Evolutionary conservation across 2,329 filamentous ascomycete genomes (phyloP), one percentile per base, ranked within the genome.

Genomic region (Aspergillus ochraceus): DNA sequence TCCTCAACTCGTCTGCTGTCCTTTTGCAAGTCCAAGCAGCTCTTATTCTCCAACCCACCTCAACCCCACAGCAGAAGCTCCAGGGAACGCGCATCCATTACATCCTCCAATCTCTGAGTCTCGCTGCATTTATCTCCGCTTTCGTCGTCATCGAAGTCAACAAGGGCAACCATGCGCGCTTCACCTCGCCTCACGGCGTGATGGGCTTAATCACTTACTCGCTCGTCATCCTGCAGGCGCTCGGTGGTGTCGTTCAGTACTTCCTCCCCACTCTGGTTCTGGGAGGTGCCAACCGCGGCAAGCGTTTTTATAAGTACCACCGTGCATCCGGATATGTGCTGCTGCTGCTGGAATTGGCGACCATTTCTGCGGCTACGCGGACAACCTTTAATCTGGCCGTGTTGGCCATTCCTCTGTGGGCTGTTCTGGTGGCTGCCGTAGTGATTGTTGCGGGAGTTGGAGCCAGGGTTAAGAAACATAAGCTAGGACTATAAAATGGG

Each of bases 281-380:
- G 68, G 93, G 93, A 5, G 87, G 91, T 58, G 87, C 89, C 63
- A 88, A 91, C 26, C 87, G 87, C 3, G 94, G 92, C 20, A 96
- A 93, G 83, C 82, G 82, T 24, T 75, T 97, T 47, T 98, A 94
- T 83, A 97, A 96, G 77, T 97, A 93, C 70, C 95, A 98, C 75
- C 86, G 94, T 30, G 78, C 84, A 56, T 84, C 82, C 22, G 95
- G 94, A 2, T 98, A 99, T 72, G 65, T 86, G 8, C 79, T 93
- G 60, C 77, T 94, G 56, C 70, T 88, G 54, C 69, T 96, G 68
- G 82, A 94, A 62, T 77, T 96, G 62, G 86, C 85, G 10, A 95
- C 93, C 0, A 84, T 96, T 45, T 80, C 84, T 52, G 88, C 89
- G 24, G 91, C 93, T 1, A 91, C 88, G 3, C 83, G 88, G 77